Evolutionary conservation across 2,329 filamentous ascomycete species (phyloP), one percentile per base, ranked within the genome.

Genomic region (Drechslerella stenobrocha): DNA sequence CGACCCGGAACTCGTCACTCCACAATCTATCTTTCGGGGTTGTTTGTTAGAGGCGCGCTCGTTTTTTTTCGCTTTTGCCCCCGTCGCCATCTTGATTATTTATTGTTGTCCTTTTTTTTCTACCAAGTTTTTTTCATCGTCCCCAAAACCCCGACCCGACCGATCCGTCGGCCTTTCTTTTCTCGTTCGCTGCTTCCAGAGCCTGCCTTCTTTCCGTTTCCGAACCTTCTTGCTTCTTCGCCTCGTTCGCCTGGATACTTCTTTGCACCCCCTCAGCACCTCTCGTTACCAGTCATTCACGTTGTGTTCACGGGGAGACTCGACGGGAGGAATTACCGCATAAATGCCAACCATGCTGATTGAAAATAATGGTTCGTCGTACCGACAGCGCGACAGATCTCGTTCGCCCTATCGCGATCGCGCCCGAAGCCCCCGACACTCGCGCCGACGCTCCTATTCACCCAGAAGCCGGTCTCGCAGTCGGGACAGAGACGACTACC

Each of bases 391-490:
- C 78, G 89, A 95, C 84, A 88, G 86, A 80, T 87, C 85, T 78
- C 85, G 87, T 77, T 89, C 87, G 73, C 86, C 87, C 75, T 86
- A 87, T 76, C 85, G 87, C 63, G 63, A 67, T 51, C 63, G 63
- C 78, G 95, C 90, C 75, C 87, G 90, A 79, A 95, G 89, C 80
- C 89, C 87, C 73, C 84, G 85, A 76, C 85, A 83, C 75, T 84
- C 82, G 75, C 87, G 63, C 50, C 55, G 88, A 75, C 86, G 88
- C 73, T 91, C 88, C 52, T 90, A 88, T 76, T 89, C 87, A 67
- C 87, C 87, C 70, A 86, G 87, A 75, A 88, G 85, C 79, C 86
- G 88, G 77, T 91, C 88, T 77, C 83, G 84, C 74, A 90, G 87
- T 77, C 83, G 84, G 78, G 63, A 60, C 34, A 60, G 63, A 60